Evolutionary conservation across 345 rosid species (phyloP).

Genomic region (Sisymbrium irio): DNA sequence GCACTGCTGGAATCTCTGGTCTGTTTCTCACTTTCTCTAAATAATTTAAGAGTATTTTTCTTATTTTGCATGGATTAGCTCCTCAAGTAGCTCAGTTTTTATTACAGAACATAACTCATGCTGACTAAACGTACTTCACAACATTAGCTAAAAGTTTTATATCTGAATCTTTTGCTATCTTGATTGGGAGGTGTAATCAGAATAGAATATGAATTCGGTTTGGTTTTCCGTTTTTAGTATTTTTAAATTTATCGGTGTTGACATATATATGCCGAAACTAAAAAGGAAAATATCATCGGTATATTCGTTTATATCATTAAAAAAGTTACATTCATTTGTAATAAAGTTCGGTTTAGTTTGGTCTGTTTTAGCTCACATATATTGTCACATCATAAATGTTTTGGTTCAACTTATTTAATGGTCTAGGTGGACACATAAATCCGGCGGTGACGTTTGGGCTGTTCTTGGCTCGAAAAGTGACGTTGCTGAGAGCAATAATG

Average conservation of each 20-base stretch:
- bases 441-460: slow-evolving; percentile 89
- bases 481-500: slow-evolving; percentile 59
- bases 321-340: not conserved
- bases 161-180: not conserved
- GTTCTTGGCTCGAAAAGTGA: slow-evolving; percentile 76
- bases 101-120: not conserved
- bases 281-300: too few species aligned
- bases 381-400: not conserved
- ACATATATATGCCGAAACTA: not conserved
- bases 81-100: not conserved
- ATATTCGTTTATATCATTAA: not conserved
- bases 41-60: not conserved
- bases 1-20: slow-evolving; percentile 97
- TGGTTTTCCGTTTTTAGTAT: not conserved
- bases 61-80: not conserved
- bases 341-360: not conserved
- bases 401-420: not conserved
- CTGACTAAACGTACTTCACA: not conserved
- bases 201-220: not conserved
- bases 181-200: not conserved
- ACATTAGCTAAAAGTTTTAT: not conserved
- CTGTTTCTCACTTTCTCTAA: slow-evolving; percentile 25
- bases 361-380: not conserved
- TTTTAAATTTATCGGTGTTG: not conserved
- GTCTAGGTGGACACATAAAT: slow-evolving; percentile 74